These are phyloP conservation scores for Fraxinus albicans DNA, from an alignment of 305 asterid genomes.

Conservation along the genomic window DNA sequence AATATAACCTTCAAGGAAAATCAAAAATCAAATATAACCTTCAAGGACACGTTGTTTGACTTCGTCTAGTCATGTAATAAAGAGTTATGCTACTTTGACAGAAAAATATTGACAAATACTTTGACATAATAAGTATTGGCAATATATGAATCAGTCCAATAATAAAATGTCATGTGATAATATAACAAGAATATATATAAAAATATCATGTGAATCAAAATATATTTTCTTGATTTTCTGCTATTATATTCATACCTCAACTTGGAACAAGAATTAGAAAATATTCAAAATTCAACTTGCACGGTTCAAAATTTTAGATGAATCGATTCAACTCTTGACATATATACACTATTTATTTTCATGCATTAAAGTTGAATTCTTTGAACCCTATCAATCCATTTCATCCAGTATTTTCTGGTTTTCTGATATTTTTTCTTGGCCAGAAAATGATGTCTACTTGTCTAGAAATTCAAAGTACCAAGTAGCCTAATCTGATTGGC, in stretches of 20 bases:
- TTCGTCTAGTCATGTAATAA: too few relatives aligned
- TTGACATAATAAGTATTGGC: too few relatives aligned
- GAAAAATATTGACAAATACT: too few relatives aligned
- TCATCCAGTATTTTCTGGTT: background rate
- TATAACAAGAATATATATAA: too few relatives aligned
- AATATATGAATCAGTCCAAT: too few relatives aligned
- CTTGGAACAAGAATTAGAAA: background rate
- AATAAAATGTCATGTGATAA: too few relatives aligned
- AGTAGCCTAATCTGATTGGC: background rate
- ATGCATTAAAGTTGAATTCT: background rate
- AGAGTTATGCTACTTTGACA: too few relatives aligned
- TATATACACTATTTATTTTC: background rate
- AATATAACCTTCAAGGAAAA: background rate
- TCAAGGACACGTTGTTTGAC: background rate
- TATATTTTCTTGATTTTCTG: background rate
- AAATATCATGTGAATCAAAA: background rate
- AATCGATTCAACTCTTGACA: background rate
- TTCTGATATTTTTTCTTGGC: background rate
- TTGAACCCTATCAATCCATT: background rate
- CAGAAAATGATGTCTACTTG: background rate
- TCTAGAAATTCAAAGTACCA: constrained; percentile 8
- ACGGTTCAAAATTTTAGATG: background rate
- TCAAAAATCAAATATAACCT: background rate
- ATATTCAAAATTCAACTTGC: background rate
- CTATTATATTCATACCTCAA: background rate